Evolutionary conservation across 331 rosid genomes (phyloP).

Genomic region (Stylosanthes scabra): DNA sequence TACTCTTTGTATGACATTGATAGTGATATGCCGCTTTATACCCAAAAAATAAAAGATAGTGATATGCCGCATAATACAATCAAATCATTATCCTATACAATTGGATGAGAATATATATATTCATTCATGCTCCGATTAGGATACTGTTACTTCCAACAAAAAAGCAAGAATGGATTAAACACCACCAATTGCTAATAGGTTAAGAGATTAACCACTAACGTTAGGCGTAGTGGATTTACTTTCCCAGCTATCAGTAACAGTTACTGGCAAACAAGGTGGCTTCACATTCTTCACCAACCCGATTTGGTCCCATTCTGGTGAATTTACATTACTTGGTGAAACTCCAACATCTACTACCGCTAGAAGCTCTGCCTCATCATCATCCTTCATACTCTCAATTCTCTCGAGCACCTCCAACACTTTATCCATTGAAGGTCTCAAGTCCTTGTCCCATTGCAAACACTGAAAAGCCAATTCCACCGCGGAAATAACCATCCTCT

Average conservation of each 20-base stretch:
- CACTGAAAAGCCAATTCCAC: slow-evolving; percentile 72
- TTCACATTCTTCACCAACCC: slow-evolving; percentile 25
- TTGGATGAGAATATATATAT: slow-evolving; percentile 10
- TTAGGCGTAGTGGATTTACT: slow-evolving; percentile 35
- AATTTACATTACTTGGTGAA: slow-evolving; percentile 1
- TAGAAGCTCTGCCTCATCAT: slow-evolving; percentile 21
- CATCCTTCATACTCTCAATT: slow-evolving; percentile 35
- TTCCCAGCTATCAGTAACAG: slow-evolving; percentile 36
- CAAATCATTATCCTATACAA: slow-evolving; percentile 4
- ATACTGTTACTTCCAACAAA: slow-evolving; percentile 3
- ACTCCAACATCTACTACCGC: slow-evolving; percentile 16
- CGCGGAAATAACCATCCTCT: slow-evolving; percentile 48
- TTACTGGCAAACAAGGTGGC: slow-evolving; percentile 27
- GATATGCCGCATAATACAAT: neutral
- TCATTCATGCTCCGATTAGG: neutral
- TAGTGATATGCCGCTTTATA: neutral
- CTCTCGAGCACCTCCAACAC: slow-evolving; percentile 48
- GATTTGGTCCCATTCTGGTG: slow-evolving; percentile 37
- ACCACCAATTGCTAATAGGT: neutral
- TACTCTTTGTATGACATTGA: slow-evolving; percentile 3
- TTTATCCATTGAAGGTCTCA: slow-evolving; percentile 66
- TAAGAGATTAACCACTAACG: slow-evolving; percentile 18
- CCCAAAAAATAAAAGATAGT: too few species aligned
- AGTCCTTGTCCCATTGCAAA: slow-evolving; percentile 57
- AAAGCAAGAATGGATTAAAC: slow-evolving; percentile 9